A percentile compares a stretch with the other conserved stretches of the same genome.
Evolutionary conservation across 257 asterid species (phyloP).

Genomic region (Nicotiana obtusifolia): DNA sequence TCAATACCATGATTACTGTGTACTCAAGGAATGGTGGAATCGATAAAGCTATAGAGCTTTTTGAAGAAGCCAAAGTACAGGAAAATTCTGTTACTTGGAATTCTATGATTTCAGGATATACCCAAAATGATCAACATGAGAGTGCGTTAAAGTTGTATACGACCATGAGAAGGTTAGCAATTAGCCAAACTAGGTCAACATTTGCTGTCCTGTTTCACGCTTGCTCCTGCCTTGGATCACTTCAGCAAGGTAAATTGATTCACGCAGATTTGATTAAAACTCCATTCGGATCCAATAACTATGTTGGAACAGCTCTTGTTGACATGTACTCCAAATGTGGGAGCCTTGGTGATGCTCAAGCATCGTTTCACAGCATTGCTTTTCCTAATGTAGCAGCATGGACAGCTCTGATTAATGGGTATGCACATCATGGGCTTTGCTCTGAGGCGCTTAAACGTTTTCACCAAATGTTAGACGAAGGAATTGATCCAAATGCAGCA

Average conservation of each 20-base stretch:
- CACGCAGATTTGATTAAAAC: conserved; percentile 63
- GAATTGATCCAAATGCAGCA: conserved; percentile 59
- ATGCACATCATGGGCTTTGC: conserved; percentile 56
- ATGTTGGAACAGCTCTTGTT: conserved; percentile 64
- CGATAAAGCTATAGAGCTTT: conserved; percentile 53
- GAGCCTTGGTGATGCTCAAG: conserved; percentile 51
- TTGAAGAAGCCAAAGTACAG: conserved; percentile 48
- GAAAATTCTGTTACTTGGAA: conserved; percentile 69
- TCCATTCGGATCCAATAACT: conserved; percentile 46
- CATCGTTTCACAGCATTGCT: conserved; percentile 44
- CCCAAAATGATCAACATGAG: conserved; percentile 44
- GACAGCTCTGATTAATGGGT: conserved; percentile 70
- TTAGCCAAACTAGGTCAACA: conserved; percentile 59
- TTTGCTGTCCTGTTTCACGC: conserved; percentile 56
- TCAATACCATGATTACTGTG: conserved; percentile 66
- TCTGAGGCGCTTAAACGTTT: conserved; percentile 42
- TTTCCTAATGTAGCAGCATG: conserved; percentile 66
- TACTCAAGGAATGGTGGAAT: conserved; percentile 47
- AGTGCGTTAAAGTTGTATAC: conserved; percentile 46
- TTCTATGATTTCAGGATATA: conserved; percentile 76
- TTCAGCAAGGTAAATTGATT: conserved; percentile 53
- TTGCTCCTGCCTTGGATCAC: conserved; percentile 64
- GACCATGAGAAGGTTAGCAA: conserved; percentile 50
- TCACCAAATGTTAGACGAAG: conserved; percentile 44
- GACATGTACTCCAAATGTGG: conserved; percentile 92